Percentiles rank a stretch among this genome's conserved stretches.
phyloP scores from a whole-genome alignment of 2,329 filamentous ascomycete species.

The Colletotrichum karsti region DNA sequence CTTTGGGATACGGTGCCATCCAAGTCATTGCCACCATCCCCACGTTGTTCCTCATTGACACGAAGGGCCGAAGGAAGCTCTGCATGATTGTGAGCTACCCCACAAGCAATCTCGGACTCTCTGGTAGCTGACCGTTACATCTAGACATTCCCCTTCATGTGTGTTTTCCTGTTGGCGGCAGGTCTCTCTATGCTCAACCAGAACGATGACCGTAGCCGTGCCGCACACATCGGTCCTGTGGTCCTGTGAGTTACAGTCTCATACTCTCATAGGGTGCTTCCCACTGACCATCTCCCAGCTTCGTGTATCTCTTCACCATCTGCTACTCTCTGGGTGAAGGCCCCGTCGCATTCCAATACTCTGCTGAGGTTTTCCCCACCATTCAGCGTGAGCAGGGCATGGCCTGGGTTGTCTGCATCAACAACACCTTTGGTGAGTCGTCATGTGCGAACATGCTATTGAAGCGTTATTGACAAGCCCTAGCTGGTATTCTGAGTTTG shows the following conservation, averaged over 20 bases:
- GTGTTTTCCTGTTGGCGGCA: conserved; percentile 64
- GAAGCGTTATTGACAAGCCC: not conserved
- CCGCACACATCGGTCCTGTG: conserved; percentile 52
- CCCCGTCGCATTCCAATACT: conserved; percentile 69
- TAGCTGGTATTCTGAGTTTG: conserved; percentile 60
- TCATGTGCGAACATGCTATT: not conserved
- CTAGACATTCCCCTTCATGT: conserved; percentile 67
- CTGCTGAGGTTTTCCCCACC: conserved; percentile 70
- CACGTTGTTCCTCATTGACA: conserved; percentile 64
- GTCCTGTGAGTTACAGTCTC: conserved; percentile 42
- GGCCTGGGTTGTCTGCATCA: conserved; percentile 45
- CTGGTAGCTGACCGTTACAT: conserved; percentile 31
- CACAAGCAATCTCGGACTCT: no score
- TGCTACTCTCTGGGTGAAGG: conserved; percentile 52
- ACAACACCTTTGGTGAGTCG: conserved; percentile 2
- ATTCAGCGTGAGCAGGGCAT: conserved; percentile 71
- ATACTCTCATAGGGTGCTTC: fast-evolving
- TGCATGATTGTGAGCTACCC: not conserved
- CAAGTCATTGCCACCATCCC: conserved; percentile 41
- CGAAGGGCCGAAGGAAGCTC: conserved; percentile 46
- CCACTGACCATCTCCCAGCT: conserved; percentile 23
- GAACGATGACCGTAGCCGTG: not conserved
- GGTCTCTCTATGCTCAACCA: conserved; percentile 60
- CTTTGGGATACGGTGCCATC: conserved; percentile 62
- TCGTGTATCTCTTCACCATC: conserved; percentile 52